Base-by-base conservation (phyloP, 306 rosid species). In the Fragaria ananassa region DNA sequence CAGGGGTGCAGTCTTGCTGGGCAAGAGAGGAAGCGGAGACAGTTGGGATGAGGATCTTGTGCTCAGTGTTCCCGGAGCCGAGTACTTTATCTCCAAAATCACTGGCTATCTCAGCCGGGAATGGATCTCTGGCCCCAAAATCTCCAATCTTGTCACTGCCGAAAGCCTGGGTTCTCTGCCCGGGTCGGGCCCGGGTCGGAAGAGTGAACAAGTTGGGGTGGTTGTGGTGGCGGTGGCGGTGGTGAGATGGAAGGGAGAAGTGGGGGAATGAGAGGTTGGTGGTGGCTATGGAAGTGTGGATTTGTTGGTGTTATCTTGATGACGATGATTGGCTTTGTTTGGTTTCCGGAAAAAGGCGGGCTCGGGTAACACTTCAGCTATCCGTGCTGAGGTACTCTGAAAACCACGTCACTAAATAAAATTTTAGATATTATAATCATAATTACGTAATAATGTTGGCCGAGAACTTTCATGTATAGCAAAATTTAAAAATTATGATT, bases 101-200 rank as follows among this genome's bases (percentile, higher is more conserved):
- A 25, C 98, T 94, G 9, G 84, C 98, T 37, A 94, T 0, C 65
- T 94, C 98, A 10, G 93, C 98, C 0, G 97, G 97, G 68, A 86
- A 94, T 0, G 98, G 98, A 82, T 92, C 98, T 68, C 98, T 80
- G 5, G 92, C 97, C 2, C 98, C 98, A 53, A 86, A 90, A 47
- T 94, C 98, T 0, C 96, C 97, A 27, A 93, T 37, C 73, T 74
- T 50, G 66, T 90, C 91, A 15, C 21, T 0, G 18, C 46, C 87
- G 12, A 65, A 5, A 42, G 86, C 78, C 50, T 70, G 87, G 64
- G 70, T 64, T 57, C 45, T 12, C n/a, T 17, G 75, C 50, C 79
- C 78, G 65, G 68, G 81, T 66, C 71, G 72, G 47, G 19, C 2
- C 54, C 75, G 78, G 57, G 75, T 44, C 44, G 65, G 58, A 8